A percentile compares a stretch with the other conserved stretches of the same genome.
These are phyloP conservation scores for Hypericum androsaemum DNA, from an alignment of 345 rosid genomes.

Conservation along the genomic window DNA sequence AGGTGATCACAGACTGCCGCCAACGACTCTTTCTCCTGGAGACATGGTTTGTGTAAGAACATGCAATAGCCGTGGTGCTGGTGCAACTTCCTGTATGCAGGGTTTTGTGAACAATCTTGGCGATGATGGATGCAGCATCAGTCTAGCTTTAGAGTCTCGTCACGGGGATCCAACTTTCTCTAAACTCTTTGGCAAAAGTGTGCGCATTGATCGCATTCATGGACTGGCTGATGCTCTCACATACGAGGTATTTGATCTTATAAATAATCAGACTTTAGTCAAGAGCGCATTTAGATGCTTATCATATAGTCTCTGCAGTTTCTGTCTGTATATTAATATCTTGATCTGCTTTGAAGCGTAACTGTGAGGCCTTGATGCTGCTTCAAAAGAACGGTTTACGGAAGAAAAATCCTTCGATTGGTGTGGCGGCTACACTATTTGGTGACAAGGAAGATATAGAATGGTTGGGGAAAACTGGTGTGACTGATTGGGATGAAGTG, in stretches of 20 bases:
- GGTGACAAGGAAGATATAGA: slow-evolving; percentile 67
- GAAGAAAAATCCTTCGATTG: slow-evolving; percentile 69
- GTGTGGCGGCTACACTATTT: slow-evolving; percentile 77
- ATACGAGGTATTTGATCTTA: slow-evolving; percentile 54
- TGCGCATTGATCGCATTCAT: slow-evolving; percentile 85
- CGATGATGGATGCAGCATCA: slow-evolving; percentile 89
- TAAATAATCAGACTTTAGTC: neutral
- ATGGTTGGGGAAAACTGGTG: slow-evolving; percentile 54
- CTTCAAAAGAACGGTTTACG: slow-evolving; percentile 86
- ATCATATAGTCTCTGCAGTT: neutral
- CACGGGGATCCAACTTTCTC: slow-evolving; percentile 97
- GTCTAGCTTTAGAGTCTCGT: slow-evolving; percentile 87
- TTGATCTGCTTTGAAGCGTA: slow-evolving; percentile 49
- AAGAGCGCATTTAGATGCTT: no score
- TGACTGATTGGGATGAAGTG: slow-evolving; percentile 53
- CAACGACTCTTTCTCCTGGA: slow-evolving; percentile 91
- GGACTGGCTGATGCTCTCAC: slow-evolving; percentile 93
- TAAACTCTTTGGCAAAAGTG: slow-evolving; percentile 77
- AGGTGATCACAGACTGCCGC: slow-evolving; percentile 79
- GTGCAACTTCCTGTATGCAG: slow-evolving; percentile 76
- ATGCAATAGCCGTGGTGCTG: slow-evolving; percentile 83
- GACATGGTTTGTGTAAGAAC: slow-evolving; percentile 94
- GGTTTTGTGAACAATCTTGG: slow-evolving; percentile 92
- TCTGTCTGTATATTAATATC: slow-evolving; percentile 8
- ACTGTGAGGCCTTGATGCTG: slow-evolving; percentile 93